phyloP scores from a whole-genome alignment of 2,329 filamentous ascomycete species.

The Botrytis cinerea region DNA sequence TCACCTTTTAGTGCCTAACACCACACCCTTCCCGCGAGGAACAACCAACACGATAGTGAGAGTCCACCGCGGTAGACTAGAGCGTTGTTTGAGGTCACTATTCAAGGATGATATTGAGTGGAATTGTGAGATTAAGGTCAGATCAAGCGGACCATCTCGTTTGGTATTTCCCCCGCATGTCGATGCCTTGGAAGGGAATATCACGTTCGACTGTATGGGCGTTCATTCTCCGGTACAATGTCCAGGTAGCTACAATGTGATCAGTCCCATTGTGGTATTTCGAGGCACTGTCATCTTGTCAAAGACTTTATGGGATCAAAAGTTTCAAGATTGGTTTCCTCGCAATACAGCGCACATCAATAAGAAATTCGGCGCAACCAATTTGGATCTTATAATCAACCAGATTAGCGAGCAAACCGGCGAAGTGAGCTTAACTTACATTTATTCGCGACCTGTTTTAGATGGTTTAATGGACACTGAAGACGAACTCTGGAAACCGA shows the following conservation, averaged over 20 bases:
- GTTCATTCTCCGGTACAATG: conserved; percentile 4
- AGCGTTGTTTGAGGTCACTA: neutral
- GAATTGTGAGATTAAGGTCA: conserved; percentile 4
- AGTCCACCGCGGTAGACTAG: conserved; percentile 3
- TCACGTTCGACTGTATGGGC: conserved; percentile 13
- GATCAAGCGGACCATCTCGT: neutral
- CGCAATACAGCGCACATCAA: neutral
- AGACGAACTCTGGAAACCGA: conserved; percentile 8
- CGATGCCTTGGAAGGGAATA: neutral
- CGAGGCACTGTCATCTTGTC: neutral
- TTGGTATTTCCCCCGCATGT: conserved; percentile 5
- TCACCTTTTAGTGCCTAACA: neutral
- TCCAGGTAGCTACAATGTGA: neutral
- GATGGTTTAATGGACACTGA: neutral
- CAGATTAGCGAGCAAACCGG: neutral
- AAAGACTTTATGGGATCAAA: neutral
- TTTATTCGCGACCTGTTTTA: neutral
- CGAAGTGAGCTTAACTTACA: neutral
- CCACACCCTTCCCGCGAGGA: neutral
- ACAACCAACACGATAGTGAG: neutral
- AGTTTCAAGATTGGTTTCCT: neutral
- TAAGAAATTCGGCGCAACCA: neutral
- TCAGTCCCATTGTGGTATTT: neutral
- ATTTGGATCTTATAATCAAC: neutral
- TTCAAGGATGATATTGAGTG: conserved; percentile 6